These are phyloP conservation scores for Boletus rufocinnamomeus DNA, from an alignment of 768 basidiomycete species.

Conservation along the genomic window DNA sequence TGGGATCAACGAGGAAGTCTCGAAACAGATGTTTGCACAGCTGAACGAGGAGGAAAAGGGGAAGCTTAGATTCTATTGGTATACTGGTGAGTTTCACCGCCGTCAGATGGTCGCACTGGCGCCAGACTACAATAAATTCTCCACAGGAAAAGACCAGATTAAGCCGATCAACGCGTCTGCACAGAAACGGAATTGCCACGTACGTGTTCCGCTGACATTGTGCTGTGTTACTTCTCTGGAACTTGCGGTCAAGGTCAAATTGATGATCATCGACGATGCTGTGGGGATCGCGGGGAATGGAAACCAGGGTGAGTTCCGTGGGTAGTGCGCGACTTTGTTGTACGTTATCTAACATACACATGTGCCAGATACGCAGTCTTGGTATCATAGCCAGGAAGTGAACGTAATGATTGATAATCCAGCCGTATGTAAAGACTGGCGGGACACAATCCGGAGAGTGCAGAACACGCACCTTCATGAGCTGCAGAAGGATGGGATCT, in stretches of 20 bases:
- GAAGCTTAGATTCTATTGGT: slow-evolving; percentile 56
- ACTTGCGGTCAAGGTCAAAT: slow-evolving; percentile 46
- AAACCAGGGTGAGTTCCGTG: slow-evolving; percentile 51
- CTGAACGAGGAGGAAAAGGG: slow-evolving; percentile 48
- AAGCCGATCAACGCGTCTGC: slow-evolving; percentile 63
- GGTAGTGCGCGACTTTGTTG: neutral
- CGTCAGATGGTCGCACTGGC: neutral
- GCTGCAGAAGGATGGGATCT: slow-evolving; percentile 52
- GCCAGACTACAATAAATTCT: neutral
- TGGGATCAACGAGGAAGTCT: slow-evolving; percentile 72
- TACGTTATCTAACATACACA: slow-evolving; percentile 3
- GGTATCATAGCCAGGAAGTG: slow-evolving; percentile 73
- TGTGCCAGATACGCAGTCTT: slow-evolving; percentile 57
- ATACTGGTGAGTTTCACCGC: slow-evolving; percentile 36
- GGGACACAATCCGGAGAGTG: slow-evolving; percentile 50
- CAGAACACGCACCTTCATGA: slow-evolving; percentile 58
- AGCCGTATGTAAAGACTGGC: slow-evolving; percentile 56
- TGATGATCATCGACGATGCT: slow-evolving; percentile 65
- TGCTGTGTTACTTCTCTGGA: neutral
- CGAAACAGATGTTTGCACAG: slow-evolving; percentile 54
- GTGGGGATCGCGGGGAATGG: slow-evolving; percentile 71
- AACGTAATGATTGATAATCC: slow-evolving; percentile 64
- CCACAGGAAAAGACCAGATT: slow-evolving; percentile 57
- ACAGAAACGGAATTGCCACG: slow-evolving; percentile 73
- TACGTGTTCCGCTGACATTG: slow-evolving; percentile 25